phyloP scores from a whole-genome alignment of 1,284 basidiomycete species.

The Gastroboletus turbinatus region DNA sequence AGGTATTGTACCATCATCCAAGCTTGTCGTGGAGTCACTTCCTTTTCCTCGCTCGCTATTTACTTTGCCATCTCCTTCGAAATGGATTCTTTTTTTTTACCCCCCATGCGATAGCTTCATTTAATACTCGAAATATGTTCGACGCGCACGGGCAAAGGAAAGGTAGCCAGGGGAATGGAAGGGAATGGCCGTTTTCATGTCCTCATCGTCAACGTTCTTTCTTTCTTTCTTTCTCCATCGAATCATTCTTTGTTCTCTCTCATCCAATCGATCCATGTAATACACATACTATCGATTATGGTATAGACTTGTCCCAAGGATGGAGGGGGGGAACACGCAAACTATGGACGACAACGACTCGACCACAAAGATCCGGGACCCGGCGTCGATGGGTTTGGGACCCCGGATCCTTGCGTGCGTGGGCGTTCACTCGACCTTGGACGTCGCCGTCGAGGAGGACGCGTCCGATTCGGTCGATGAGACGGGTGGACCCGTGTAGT shows the following conservation, averaged over 20 bases:
- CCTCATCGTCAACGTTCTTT: neutral
- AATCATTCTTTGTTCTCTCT: neutral
- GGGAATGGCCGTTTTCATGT: no score
- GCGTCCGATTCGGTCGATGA: conserved; percentile 8
- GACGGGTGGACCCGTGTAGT: conserved; percentile 43
- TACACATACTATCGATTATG: neutral
- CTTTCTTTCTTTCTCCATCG: neutral
- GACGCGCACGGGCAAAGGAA: neutral
- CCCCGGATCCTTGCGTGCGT: neutral
- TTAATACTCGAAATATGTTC: conserved; percentile 11
- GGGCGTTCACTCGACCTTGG: conserved; percentile 12
- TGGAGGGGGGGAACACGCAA: no score
- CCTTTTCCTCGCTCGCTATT: conserved; percentile 1
- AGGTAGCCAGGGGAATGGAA: neutral
- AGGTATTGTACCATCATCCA: conserved; percentile 8
- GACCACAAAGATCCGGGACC: no score
- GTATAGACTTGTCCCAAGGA: no score
- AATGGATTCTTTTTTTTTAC: neutral
- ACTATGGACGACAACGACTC: no score
- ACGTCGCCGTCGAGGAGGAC: neutral
- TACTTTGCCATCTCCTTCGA: neutral
- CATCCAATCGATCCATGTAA: neutral
- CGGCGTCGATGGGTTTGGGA: no score
- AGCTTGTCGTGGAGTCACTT: neutral
- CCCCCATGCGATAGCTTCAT: conserved; percentile 1